Evolutionary conservation across 129 eudicot species (phyloP).

Genomic region (Solidago caesia): DNA sequence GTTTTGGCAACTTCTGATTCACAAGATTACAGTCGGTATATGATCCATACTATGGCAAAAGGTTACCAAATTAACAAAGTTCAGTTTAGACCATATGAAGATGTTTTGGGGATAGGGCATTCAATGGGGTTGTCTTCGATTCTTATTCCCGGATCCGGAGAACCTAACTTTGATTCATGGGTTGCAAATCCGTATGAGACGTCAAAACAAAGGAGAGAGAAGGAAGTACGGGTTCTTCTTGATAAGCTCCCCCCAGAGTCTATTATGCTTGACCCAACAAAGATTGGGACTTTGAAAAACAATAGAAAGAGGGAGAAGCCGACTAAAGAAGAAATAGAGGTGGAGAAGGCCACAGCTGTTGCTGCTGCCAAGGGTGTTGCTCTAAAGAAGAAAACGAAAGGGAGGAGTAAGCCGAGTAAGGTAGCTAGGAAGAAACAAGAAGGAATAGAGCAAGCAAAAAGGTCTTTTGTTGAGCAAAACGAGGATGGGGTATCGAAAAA

Average conservation of each 20-base stretch:
- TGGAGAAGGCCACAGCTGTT: slow-evolving; percentile 69
- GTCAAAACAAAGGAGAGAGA: slow-evolving; percentile 75
- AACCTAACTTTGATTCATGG: slow-evolving; percentile 91
- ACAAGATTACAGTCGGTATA: slow-evolving; percentile 53
- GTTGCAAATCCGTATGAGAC: slow-evolving; percentile 93
- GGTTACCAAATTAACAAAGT: slow-evolving; percentile 66
- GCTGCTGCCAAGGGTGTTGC: slow-evolving; percentile 49
- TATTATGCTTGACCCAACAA: slow-evolving; percentile 80
- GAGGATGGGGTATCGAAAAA: slow-evolving; percentile 41
- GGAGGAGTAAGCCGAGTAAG: slow-evolving; percentile 79
- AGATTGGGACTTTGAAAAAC: slow-evolving; percentile 63
- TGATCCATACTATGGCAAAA: slow-evolving; percentile 75
- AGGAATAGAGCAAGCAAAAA: slow-evolving; percentile 55
- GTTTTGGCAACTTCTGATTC: slow-evolving; percentile 50
- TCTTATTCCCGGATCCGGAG: slow-evolving; percentile 90
- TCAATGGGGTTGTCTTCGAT: slow-evolving; percentile 81
- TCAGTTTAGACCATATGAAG: slow-evolving; percentile 75
- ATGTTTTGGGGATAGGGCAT: slow-evolving; percentile 79
- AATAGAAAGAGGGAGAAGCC: slow-evolving; percentile 52
- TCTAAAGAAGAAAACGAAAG: slow-evolving; percentile 80
- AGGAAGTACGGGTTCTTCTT: slow-evolving; percentile 73
- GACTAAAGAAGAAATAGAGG: slow-evolving; percentile 56
- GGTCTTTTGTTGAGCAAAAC: slow-evolving; percentile 48
- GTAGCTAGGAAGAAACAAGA: slow-evolving; percentile 66
- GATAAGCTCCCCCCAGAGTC: slow-evolving; percentile 95